Conservation (phyloP, 352 stramenopile species). For the Sclerospora graminicola region DNA sequence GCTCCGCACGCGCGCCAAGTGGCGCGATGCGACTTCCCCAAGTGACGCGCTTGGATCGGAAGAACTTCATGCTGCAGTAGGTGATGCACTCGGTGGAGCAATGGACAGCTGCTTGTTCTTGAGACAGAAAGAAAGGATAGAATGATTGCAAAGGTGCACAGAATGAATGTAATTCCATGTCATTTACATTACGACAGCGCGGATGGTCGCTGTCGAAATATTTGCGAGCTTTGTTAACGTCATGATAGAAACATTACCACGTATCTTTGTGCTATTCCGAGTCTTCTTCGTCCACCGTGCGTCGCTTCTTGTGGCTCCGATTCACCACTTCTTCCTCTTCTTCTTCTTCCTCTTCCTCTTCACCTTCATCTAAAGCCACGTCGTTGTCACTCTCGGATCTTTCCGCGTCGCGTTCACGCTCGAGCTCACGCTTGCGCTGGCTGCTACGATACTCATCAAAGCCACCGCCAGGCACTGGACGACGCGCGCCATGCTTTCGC, state of each 20-base stretch:
- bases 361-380: conserved; percentile 31
- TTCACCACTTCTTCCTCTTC: conserved; percentile 68
- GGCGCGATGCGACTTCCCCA: conserved; percentile 37
- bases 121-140: conserved; percentile 45
- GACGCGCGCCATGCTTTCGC: conserved; percentile 25
- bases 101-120: conserved; percentile 77
- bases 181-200: too few species aligned
- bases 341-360: conserved; percentile 70
- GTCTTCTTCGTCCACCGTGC: conserved; percentile 74
- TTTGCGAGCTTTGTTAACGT: too few species aligned
- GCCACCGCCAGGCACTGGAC: conserved; percentile 44
- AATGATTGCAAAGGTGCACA: too few species aligned
- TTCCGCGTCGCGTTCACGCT: conserved; percentile 44
- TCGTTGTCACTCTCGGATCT: conserved; percentile 63
- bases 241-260: too few species aligned
- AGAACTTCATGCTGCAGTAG: conserved; percentile 53
- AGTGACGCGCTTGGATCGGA: conserved; percentile 20
- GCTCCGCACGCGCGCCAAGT: conserved; percentile 61
- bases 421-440: conserved; percentile 23
- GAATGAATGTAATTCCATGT: too few species aligned
- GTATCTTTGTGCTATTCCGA: too few species aligned
- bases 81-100: conserved; percentile 51
- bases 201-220: too few species aligned
- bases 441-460: conserved; percentile 77
- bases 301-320: conserved; percentile 64